Percentiles rank a stretch among this genome's conserved stretches.
phyloP scores from a whole-genome alignment of 1,284 basidiomycete genomes.

The Naganishia cerealis region DNA sequence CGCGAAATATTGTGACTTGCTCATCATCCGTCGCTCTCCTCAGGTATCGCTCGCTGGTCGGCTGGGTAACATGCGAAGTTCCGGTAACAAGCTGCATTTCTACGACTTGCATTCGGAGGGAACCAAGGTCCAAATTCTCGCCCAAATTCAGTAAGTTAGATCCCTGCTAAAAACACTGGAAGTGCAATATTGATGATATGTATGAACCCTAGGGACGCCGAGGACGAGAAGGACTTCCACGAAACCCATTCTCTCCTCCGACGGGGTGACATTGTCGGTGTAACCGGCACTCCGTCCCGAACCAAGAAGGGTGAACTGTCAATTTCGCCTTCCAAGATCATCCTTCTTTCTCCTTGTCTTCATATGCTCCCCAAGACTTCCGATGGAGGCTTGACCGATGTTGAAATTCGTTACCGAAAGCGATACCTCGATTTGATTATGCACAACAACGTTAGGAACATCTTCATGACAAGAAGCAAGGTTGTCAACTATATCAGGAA shows the following conservation, averaged over 20 bases:
- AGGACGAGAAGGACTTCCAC: slow-evolving; percentile 69
- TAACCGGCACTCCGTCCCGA: slow-evolving; percentile 82
- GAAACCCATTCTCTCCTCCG: slow-evolving; percentile 81
- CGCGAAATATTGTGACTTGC: neutral
- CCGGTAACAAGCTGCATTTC: slow-evolving; percentile 83
- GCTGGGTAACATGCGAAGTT: slow-evolving; percentile 83
- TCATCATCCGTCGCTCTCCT: neutral
- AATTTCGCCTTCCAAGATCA: slow-evolving; percentile 76
- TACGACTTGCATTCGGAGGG: slow-evolving; percentile 95
- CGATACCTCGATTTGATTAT: slow-evolving; percentile 98
- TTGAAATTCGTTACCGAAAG: slow-evolving; percentile 97
- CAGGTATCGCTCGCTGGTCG: slow-evolving; percentile 75
- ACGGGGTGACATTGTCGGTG: slow-evolving; percentile 94
- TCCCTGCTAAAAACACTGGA: neutral
- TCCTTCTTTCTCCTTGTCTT: slow-evolving; percentile 90
- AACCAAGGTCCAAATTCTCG: slow-evolving; percentile 91
- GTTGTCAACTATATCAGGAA: slow-evolving; percentile 89
- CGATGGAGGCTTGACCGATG: slow-evolving; percentile 90
- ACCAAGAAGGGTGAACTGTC: slow-evolving; percentile 96
- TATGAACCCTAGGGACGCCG: slow-evolving; percentile 62
- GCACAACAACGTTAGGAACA: slow-evolving; percentile 83
- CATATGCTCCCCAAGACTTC: slow-evolving; percentile 85
- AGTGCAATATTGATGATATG: neutral
- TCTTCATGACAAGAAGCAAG: slow-evolving; percentile 84
- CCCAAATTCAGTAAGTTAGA: slow-evolving; percentile 72